Conservation (phyloP, 352 stramenopile species). For the Salisapilia sapeloensis region DNA sequence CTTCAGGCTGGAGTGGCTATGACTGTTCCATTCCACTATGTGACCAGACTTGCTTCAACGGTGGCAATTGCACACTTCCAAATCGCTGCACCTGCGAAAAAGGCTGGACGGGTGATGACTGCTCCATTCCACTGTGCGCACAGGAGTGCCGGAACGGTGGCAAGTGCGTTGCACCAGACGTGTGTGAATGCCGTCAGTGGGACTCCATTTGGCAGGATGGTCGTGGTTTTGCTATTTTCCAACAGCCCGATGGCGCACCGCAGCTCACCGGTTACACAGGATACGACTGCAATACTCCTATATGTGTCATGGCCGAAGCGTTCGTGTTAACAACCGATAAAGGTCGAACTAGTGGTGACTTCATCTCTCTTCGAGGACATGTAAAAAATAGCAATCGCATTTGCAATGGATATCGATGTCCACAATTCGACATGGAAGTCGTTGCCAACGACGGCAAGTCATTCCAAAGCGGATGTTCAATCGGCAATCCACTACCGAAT, state of each 20-base stretch:
- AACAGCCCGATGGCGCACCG: constrained; percentile 77
- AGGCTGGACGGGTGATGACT: constrained; percentile 84
- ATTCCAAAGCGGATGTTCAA: constrained; percentile 89
- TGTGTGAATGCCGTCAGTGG: constrained; percentile 82
- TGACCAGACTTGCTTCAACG: constrained; percentile 42
- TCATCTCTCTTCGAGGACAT: constrained; percentile 41
- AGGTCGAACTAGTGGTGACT: constrained; percentile 8
- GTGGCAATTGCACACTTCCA: constrained; percentile 86
- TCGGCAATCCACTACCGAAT: constrained; percentile 41
- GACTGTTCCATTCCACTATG: constrained; percentile 76
- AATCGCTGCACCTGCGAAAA: constrained; percentile 82
- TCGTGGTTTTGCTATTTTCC: constrained; percentile 83
- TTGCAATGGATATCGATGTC: constrained; percentile 53
- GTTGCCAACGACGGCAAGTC: constrained; percentile 84
- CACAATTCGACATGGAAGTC: constrained; percentile 73
- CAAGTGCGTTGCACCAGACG: constrained; percentile 58
- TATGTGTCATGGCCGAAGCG: constrained; percentile 84
- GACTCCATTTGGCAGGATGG: constrained; percentile 81
- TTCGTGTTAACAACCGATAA: constrained; percentile 82
- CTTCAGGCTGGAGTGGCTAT: constrained; percentile 46
- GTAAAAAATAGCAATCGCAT: constrained; percentile 17
- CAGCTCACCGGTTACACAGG: constrained; percentile 89
- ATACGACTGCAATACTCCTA: constrained; percentile 93
- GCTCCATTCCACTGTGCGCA: constrained; percentile 78
- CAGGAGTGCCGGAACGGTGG: constrained; percentile 84